A percentile compares a stretch with the other conserved stretches of the same genome.
Conservation (phyloP, 257 asterid genomes). For the Anisodus acutangulus region DNA sequence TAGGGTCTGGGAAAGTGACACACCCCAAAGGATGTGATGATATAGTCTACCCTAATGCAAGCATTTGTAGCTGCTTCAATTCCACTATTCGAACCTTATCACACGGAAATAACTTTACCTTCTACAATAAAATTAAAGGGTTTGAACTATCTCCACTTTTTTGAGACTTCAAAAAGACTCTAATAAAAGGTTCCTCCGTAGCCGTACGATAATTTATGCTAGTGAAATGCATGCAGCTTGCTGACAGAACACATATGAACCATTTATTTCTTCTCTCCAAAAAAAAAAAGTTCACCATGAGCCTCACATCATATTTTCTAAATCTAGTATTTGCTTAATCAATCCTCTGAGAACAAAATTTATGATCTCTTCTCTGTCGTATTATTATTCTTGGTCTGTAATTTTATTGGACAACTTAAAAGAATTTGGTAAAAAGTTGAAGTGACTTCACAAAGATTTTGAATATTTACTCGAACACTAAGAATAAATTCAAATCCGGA, state of each 20-base stretch:
- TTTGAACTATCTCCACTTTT: too few relatives aligned
- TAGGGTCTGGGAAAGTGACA: too few relatives aligned
- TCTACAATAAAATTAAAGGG: too few relatives aligned
- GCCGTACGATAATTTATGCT: neutral
- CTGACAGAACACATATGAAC: slow-evolving; percentile 12
- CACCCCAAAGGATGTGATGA: too few relatives aligned
- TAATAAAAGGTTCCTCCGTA: neutral
- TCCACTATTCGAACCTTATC: too few relatives aligned
- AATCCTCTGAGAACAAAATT: neutral
- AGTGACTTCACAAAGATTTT: neutral
- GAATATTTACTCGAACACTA: neutral
- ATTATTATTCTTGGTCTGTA: slow-evolving; percentile 4
- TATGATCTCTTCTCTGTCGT: neutral
- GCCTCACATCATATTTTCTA: neutral
- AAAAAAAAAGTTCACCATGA: neutral
- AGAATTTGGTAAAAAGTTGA: slow-evolving; percentile 26
- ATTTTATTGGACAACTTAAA: neutral
- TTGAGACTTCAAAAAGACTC: too few relatives aligned
- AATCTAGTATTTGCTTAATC: neutral
- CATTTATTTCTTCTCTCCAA: neutral
- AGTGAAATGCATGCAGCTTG: neutral
- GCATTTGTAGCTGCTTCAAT: too few relatives aligned
- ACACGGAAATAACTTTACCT: too few relatives aligned
- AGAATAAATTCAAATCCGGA: slow-evolving; percentile 13
- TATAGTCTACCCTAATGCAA: too few relatives aligned